phyloP scores from a whole-genome alignment of 371 early-diverging fungal genomes.

The Zychaea mexicana region DNA sequence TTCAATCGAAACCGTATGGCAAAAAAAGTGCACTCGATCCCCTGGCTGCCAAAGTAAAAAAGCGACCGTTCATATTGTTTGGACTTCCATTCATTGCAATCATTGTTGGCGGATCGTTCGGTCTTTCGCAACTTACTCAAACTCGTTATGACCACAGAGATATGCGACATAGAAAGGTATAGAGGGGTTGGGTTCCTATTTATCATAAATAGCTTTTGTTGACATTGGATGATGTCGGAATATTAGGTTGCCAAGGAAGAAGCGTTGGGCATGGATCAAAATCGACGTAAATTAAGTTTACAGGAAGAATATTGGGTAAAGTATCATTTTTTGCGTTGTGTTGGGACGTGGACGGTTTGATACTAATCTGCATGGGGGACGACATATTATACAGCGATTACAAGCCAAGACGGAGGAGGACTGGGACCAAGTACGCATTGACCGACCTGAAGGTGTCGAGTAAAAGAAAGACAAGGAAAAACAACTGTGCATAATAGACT shows the following conservation, averaged over 20 bases:
- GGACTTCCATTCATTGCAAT: conserved; percentile 65
- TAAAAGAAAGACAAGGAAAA: background rate
- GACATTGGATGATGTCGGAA: background rate
- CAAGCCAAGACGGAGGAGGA: conserved; percentile 54
- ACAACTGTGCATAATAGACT: background rate
- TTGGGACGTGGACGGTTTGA: background rate
- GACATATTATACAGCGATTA: conserved; percentile 34
- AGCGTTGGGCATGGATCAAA: conserved; percentile 59
- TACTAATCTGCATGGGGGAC: background rate
- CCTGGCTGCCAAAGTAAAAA: conserved; percentile 36
- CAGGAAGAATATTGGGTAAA: conserved; percentile 71
- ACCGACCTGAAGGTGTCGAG: conserved; percentile 44
- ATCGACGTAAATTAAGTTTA: conserved; percentile 56
- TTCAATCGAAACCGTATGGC: conserved; percentile 44
- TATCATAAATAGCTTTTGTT: background rate
- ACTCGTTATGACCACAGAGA: conserved; percentile 67
- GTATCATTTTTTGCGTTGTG: too few relatives aligned
- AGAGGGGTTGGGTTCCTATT: background rate
- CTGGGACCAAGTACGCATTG: conserved; percentile 55
- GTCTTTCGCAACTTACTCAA: conserved; percentile 59
- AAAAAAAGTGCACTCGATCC: conserved; percentile 28
- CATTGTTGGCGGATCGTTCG: conserved; percentile 63
- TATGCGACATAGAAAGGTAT: conserved; percentile 35
- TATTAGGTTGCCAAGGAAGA: conserved; percentile 64
- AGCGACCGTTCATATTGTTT: conserved; percentile 58